Conservation (phyloP, 176 grass and related monocot species). For the Musa troglodytarum region DNA sequence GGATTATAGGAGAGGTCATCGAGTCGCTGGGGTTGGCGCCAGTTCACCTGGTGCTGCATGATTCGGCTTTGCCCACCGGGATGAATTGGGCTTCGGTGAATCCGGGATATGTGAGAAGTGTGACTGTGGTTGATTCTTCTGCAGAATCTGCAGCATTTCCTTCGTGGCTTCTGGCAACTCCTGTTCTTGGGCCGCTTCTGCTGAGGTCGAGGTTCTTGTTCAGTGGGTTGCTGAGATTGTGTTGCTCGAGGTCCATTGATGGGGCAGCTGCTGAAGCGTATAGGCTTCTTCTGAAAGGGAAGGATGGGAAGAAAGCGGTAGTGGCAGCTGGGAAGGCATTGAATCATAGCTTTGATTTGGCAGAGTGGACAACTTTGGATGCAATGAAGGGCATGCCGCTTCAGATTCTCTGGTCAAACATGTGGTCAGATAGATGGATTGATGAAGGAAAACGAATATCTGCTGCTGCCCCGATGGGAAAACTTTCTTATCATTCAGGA, state of each 20-base stretch:
- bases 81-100: conserved; percentile 36
- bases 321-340: conserved; percentile 49
- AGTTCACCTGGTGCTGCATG: conserved; percentile 70
- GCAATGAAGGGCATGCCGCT: conserved; percentile 39
- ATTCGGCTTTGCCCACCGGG: conserved; percentile 43
- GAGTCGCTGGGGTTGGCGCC: conserved; percentile 39
- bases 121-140: conserved; percentile 54
- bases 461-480: conserved; percentile 32
- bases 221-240: conserved; percentile 46
- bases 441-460: conserved; percentile 53
- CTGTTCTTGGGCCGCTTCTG: conserved; percentile 40
- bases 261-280: conserved; percentile 33
- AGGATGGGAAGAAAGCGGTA: conserved; percentile 33
- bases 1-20: conserved; percentile 31
- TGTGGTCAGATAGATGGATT: conserved; percentile 82
- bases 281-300: conserved; percentile 32
- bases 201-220: conserved; percentile 48
- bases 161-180: conserved; percentile 42
- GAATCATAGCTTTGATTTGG: conserved; percentile 78
- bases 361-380: conserved; percentile 45
- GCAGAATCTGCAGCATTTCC: conserved; percentile 52
- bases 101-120: conserved; percentile 34
- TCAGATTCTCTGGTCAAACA: conserved; percentile 67
- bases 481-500: conserved; percentile 63
- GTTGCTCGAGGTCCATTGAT: conserved; percentile 46